These are phyloP conservation scores for Dentipellis fragilis DNA, from an alignment of 768 basidiomycete species.

Conservation along the genomic window DNA sequence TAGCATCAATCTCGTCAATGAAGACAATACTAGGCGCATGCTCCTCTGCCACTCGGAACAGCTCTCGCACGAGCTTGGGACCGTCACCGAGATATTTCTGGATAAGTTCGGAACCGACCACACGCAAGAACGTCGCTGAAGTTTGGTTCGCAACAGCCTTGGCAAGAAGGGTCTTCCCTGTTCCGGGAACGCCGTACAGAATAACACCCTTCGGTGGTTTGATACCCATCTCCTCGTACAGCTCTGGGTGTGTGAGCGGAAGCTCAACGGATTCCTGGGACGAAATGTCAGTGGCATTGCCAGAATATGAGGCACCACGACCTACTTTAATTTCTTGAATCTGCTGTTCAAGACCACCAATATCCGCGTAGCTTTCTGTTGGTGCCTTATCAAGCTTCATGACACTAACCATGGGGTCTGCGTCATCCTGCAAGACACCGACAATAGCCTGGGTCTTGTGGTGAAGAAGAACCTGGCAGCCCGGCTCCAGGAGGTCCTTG, in stretches of 20 bases:
- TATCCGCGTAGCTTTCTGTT: slow-evolving; percentile 96
- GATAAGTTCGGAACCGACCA: slow-evolving; percentile 96
- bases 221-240: slow-evolving; percentile 99
- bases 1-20: slow-evolving; percentile 58
- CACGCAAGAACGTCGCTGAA: slow-evolving; percentile 93
- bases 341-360: slow-evolving; percentile 92
- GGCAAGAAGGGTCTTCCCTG: slow-evolving; percentile 94
- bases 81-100: slow-evolving; percentile 99
- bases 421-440: slow-evolving; percentile 91
- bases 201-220: slow-evolving; percentile 99
- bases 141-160: slow-evolving; percentile 98
- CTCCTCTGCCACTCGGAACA: slow-evolving; percentile 96
- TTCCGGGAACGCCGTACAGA: slow-evolving; percentile 95
- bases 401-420: slow-evolving; percentile 92
- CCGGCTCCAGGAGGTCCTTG: slow-evolving; percentile 95
- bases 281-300: not conserved
- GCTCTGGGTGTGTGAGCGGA: slow-evolving; percentile 92
- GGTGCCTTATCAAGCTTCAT: slow-evolving; percentile 99
- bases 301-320: not conserved
- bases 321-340: slow-evolving; percentile 97
- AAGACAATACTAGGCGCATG: slow-evolving; percentile 98
- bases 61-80: slow-evolving; percentile 92
- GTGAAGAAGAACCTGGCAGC: slow-evolving; percentile 89
- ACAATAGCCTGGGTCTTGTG: slow-evolving; percentile 94
- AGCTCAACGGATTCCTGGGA: slow-evolving; percentile 94